A percentile compares a stretch with the other conserved stretches of the same genome.
Conservation (phyloP, 2,329 filamentous ascomycete genomes). For the Apiospora kogelbergensis region DNA sequence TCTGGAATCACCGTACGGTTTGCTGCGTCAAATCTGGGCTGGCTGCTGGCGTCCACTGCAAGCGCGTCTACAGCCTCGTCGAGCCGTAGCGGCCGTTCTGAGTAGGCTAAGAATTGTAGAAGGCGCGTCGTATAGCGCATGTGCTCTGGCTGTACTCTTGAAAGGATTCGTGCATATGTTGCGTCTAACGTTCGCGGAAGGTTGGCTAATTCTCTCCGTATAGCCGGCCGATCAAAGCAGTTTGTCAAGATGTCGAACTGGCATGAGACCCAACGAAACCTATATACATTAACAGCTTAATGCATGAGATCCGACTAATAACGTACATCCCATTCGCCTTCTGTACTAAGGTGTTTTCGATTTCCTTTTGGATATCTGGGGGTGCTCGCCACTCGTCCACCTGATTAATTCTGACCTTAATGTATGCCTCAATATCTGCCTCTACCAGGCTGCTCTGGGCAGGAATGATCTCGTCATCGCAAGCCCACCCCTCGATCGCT, state of each 20-base stretch:
- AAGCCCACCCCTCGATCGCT: slow-evolving; percentile 16
- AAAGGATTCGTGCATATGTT: slow-evolving; percentile 20
- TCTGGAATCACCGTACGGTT: slow-evolving; percentile 21
- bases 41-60: slow-evolving; percentile 22
- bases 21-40: slow-evolving; percentile 24
- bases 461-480: slow-evolving; percentile 17
- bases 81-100: slow-evolving; percentile 24
- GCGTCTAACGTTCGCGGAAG: slow-evolving; percentile 20
- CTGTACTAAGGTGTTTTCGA: slow-evolving; percentile 20
- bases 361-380: slow-evolving; percentile 23
- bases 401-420: slow-evolving; percentile 20
- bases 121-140: slow-evolving; percentile 12
- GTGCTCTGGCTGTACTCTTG: not conserved
- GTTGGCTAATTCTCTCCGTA: slow-evolving; percentile 7
- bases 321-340: slow-evolving; percentile 32
- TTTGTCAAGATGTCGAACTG: slow-evolving; percentile 21
- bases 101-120: slow-evolving; percentile 24
- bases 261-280: slow-evolving; percentile 24
- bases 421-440: slow-evolving; percentile 27
- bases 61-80: slow-evolving; percentile 28
- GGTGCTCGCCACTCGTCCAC: slow-evolving; percentile 25
- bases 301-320: not conserved
- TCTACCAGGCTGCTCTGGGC: slow-evolving; percentile 22
- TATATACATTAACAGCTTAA: slow-evolving; percentile 13
- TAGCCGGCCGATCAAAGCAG: slow-evolving; percentile 12